A percentile compares a stretch with the other conserved stretches of the same genome.
phyloP scores from a whole-genome alignment of 2,329 filamentous ascomycete species.

The Hansfordia pulvinata region DNA sequence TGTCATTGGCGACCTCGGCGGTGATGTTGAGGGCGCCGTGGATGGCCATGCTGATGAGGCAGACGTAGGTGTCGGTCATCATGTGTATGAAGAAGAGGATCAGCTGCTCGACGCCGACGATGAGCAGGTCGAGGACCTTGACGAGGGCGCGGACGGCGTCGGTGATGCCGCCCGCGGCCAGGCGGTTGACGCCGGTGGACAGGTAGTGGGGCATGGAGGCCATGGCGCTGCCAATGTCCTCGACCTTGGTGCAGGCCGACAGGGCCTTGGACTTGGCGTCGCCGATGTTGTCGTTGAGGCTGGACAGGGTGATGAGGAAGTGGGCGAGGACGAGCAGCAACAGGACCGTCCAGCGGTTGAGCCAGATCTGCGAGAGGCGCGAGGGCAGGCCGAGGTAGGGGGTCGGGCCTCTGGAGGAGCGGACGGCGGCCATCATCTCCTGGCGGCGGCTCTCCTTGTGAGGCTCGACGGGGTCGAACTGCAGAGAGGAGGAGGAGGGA shows the following conservation, averaged over 20 bases:
- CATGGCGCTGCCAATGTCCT: conserved; percentile 88
- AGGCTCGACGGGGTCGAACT: no score
- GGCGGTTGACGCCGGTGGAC: conserved; percentile 72
- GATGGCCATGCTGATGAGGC: conserved; percentile 73
- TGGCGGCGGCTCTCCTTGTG: no score
- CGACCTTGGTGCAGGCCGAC: conserved; percentile 80
- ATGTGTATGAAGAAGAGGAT: conserved; percentile 89
- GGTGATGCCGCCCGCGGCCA: conserved; percentile 70
- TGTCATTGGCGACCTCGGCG: conserved; percentile 22
- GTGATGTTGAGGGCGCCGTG: conserved; percentile 64
- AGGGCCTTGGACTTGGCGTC: conserved; percentile 72
- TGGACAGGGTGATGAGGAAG: conserved; percentile 61
- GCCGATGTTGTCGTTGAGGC: conserved; percentile 59
- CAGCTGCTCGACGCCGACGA: conserved; percentile 76
- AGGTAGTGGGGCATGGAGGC: conserved; percentile 97
- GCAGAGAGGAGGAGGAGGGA: no score
- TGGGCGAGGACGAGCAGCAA: conserved; percentile 74
- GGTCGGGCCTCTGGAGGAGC: no score
- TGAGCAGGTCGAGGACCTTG: conserved; percentile 60
- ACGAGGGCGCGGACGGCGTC: conserved; percentile 70
- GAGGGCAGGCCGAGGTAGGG: conserved; percentile 86
- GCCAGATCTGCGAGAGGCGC: conserved; percentile 88
- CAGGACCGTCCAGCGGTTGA: conserved; percentile 93
- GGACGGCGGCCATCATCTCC: no score
- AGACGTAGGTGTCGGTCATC: conserved; percentile 80